Base-by-base conservation (phyloP, 257 asterid genomes). In the Solanum etuberosum region DNA sequence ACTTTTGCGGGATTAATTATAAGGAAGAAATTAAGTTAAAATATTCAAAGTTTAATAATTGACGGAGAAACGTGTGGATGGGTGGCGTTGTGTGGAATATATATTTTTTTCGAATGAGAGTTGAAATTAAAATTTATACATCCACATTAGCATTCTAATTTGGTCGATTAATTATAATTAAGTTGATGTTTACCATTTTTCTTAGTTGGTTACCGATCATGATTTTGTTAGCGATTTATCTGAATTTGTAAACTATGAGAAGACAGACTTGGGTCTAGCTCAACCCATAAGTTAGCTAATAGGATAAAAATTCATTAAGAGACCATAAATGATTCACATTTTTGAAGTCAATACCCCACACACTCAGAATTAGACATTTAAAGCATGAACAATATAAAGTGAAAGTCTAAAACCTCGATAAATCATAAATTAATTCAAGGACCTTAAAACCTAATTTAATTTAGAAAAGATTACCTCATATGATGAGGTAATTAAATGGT, bases 351-450 rank as follows among this genome's bases (percentile, higher is more conserved):
- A 14, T 7, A 67, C 2, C 31, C 2, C 27, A 4, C 18, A 63
- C 27, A 2, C 32, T n/a, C 16, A 4, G 4, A n/a, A 63, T 12
- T n/a, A 11, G 4, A 65, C 9, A 25, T 25, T 65, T 65, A 0
- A 6, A 65, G 4, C 9, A 5, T 12, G 1, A 0, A 25, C 8
- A 27, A 25, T 65, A 65, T 65, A 65, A 65, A 18, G 1, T 65
- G 72, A 27, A 13, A 65, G 4, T 2, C 7, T 0, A 65, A 12
- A 4, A 65, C 3, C 1, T 5, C 11, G 0, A 14, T 25, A 65
- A 5, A 65, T 65, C 9, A 65, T 25, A 14, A 65, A 65, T 11
- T 59, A 0, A 0, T n/a, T n/a, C n/a, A n/a, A n/a, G 3, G 2
- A 2, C 7, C 31, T n/a, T n/a, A 3, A 61, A 23, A 14, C 16